A percentile compares a stretch with the other conserved stretches of the same genome.
Evolutionary conservation across 225 moss, liverwort and hornwort genomes (phyloP).

Genomic region (Polytrichum commune): DNA sequence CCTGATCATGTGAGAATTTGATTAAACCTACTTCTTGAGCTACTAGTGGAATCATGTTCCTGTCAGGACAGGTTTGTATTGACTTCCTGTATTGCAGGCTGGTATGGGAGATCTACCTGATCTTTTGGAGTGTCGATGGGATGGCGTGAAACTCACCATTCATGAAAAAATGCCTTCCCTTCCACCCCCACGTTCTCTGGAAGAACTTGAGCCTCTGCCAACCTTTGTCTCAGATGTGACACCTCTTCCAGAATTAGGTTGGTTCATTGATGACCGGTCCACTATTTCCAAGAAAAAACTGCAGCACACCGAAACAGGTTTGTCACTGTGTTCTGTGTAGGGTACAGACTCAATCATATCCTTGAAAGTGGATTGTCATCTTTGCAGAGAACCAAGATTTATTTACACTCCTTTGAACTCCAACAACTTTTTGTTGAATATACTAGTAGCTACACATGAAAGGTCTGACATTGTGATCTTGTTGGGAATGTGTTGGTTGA

Average conservation of each 20-base stretch:
- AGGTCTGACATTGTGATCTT: not conserved
- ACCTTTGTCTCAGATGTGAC: constrained; percentile 10
- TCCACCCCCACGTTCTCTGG: constrained; percentile 19
- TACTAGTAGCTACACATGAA: not conserved
- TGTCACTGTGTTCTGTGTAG: not conserved
- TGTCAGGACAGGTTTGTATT: not conserved
- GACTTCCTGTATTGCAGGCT: not conserved
- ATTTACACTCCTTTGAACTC: not conserved
- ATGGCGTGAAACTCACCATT: constrained; percentile 37
- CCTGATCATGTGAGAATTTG: too few relatives aligned
- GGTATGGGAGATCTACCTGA: constrained; percentile 23
- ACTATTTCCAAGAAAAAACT: constrained; percentile 21
- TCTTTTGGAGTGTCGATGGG: constrained; percentile 50
- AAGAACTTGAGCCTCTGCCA: constrained; percentile 21
- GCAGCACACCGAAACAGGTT: constrained; percentile 9
- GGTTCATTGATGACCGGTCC: constrained; percentile 55
- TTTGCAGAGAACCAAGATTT: not conserved
- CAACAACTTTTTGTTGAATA: not conserved
- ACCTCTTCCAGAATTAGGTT: constrained; percentile 36
- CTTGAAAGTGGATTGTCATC: not conserved
- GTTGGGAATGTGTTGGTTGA: not conserved
- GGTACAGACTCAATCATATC: not conserved
- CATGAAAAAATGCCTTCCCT: constrained; percentile 30
- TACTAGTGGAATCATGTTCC: not conserved
- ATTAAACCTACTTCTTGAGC: not conserved